Evolutionary conservation across 257 asterid species (phyloP), one percentile per base, ranked within the genome.

Genomic region (Thymus quinquecostatus): DNA sequence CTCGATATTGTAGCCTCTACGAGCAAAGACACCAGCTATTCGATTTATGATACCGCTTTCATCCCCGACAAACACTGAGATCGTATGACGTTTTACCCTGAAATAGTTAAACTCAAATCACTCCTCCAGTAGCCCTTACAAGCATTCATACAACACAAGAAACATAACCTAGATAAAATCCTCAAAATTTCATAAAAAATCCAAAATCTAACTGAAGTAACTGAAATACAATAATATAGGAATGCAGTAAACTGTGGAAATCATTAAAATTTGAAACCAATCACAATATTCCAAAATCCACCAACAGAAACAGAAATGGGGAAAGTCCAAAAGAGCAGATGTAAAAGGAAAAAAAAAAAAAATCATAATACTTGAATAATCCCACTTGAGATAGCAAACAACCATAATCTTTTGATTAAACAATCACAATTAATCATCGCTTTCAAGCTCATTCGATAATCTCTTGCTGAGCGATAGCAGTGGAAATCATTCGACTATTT

Each of bases 21-120:
- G 89, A 74, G 97, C 97, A 84, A 91, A 87, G 27, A 88, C 96
- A 47, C 96, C 97, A 55, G 96, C 94, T 78, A 91, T 91, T 68
- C 97, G 82, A 83, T 91, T 88, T 62, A 91, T 91, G 27, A 91
- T 91, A 61, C 97, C 97, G 77, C 95, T 88, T 81, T 91, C 96
- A 80, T 91, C 96, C 74, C 97, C 97, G 80, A 88, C 96, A 67
- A 87, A 91, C 57, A 88, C 92, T 6, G 97, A 91, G 75, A 88
- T 88, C 5, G 97, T 85, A 68, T 91, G 95, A 5, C 91, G 82
- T 75, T 84, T 86, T 59, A 74, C 74, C 83, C 96, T 91, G 84
- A 74, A 61, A 79, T 51, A 54, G 30, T 68, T 47, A 65, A 60
- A 68, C 66, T 66, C 74, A 69, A 40, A 66, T 60, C 53, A 40